Evolutionary conservation across 1,284 basidiomycete species (phyloP), one percentile per base, ranked within the genome.

Genomic region (Boletellus sp.): DNA sequence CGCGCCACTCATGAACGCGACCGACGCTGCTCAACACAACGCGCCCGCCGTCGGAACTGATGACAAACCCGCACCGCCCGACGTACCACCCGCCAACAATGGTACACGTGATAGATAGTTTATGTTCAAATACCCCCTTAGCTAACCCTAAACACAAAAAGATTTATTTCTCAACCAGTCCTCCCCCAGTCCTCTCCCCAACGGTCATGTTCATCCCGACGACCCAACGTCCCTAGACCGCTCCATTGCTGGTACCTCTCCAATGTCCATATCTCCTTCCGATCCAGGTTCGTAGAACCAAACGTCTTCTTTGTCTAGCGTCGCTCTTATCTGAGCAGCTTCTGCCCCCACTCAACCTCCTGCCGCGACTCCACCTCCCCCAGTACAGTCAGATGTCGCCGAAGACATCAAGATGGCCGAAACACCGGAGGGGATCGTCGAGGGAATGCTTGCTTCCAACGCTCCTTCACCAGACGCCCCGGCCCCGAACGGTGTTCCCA

Each of bases 201-300:
- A 86, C 71, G 81, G 80, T 59, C 81, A 85, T 74, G 81, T 74
- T 58, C 79, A 79, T 47, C 75, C 79, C 63, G 82, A 84, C 44
- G 69, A 74, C 44, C 65, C 81, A 57, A 80, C 70, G 56, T 58
- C 71, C 24, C 66, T 69, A 59, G 68, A 66, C 53, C 49, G 68
- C 37, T 70, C 74, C 43, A 19, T 19, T 12, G 39, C 60, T 28
- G 22, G 45, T 15, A 53, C 53, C 13, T 58, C 57, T 49, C 68
- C 70, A 64, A 68, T 67, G 68, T 80, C 82, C 40, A 68, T 71
- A 32, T 70, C 72, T 51, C 72, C 77, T 1, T 59, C 71, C 24
- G 77, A 83, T 66, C 71, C 78, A 66, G 71, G 85, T 86, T 66
- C 64, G 76, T 69, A 48, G 40, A 22, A 57, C 51, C 53, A 30